Conservation (phyloP, 345 rosid genomes). For the Lumnitzera racemosa region DNA sequence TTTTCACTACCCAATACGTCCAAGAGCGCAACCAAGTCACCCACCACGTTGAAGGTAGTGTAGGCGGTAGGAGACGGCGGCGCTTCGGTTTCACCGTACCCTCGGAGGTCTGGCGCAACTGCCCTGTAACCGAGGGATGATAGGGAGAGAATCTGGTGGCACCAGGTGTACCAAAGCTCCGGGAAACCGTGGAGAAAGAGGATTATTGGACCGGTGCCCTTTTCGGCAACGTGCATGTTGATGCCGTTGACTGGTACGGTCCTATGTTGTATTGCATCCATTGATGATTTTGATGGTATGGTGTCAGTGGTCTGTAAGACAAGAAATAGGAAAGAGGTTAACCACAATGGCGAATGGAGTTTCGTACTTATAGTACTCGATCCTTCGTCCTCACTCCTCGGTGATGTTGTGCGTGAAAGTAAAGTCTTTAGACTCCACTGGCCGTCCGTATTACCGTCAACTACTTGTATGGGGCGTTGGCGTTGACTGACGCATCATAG, state of each 20-base stretch:
- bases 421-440: too few species aligned
- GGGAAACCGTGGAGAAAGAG: constrained; percentile 85
- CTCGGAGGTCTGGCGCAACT: constrained; percentile 83
- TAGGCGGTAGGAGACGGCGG: constrained; percentile 39
- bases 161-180: constrained; percentile 80
- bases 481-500: too few species aligned
- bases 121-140: constrained; percentile 64
- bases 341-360: too few species aligned
- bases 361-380: too few species aligned
- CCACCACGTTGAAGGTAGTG: constrained; percentile 43
- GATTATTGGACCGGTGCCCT: constrained; percentile 48
- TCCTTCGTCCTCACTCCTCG: too few species aligned
- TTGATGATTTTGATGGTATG: background rate
- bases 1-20: constrained; percentile 17
- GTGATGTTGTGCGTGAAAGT: too few species aligned
- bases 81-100: constrained; percentile 69
- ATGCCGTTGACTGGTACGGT: constrained; percentile 52
- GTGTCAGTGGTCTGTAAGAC: too few species aligned
- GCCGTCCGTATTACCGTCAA: too few species aligned
- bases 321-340: too few species aligned
- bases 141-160: constrained; percentile 63
- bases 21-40: constrained; percentile 34
- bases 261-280: constrained; percentile 51
- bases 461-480: too few species aligned
- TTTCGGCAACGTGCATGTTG: constrained; percentile 66